phyloP scores from a whole-genome alignment of 75 land plant species.

The Selaginella tamariscina region DNA sequence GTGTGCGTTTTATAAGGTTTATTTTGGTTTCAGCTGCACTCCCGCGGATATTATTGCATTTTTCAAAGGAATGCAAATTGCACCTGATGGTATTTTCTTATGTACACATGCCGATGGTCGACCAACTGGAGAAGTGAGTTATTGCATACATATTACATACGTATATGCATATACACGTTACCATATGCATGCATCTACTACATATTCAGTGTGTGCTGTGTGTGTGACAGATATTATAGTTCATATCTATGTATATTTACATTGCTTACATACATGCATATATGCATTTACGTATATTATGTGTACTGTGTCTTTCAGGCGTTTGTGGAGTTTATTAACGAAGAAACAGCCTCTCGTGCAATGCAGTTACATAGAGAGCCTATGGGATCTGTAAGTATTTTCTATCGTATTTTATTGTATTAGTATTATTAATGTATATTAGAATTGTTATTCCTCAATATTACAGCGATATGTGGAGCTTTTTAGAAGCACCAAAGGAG shows the following conservation, averaged over 20 bases:
- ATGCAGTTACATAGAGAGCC: slow-evolving; percentile 31
- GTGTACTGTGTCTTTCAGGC: too few species aligned
- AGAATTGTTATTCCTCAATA: background rate
- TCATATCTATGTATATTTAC: too few species aligned
- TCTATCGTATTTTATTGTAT: background rate
- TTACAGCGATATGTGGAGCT: slow-evolving; percentile 35
- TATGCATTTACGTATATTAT: too few species aligned
- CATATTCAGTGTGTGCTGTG: too few species aligned
- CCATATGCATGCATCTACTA: too few species aligned
- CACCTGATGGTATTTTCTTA: slow-evolving; percentile 33
- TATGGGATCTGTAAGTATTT: slow-evolving; percentile 22
- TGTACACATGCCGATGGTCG: slow-evolving; percentile 38
- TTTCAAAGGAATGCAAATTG: slow-evolving; percentile 34
- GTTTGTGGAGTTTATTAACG: slow-evolving; percentile 34
- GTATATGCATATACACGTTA: too few species aligned
- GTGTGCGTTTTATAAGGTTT: background rate
- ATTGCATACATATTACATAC: background rate
- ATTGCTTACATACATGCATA: too few species aligned
- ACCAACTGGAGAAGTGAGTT: slow-evolving; percentile 31
- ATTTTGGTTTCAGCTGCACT: slow-evolving; percentile 23
- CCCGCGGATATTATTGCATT: slow-evolving; percentile 36
- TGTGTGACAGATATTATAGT: too few species aligned
- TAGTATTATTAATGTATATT: slow-evolving; percentile 3
- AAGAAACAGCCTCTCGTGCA: slow-evolving; percentile 35
- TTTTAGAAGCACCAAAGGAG: slow-evolving; percentile 34